Evolutionary conservation across 2,329 filamentous ascomycete species (phyloP), one percentile per base, ranked within the genome.

Genomic region (Dactylonectria estremocensis): DNA sequence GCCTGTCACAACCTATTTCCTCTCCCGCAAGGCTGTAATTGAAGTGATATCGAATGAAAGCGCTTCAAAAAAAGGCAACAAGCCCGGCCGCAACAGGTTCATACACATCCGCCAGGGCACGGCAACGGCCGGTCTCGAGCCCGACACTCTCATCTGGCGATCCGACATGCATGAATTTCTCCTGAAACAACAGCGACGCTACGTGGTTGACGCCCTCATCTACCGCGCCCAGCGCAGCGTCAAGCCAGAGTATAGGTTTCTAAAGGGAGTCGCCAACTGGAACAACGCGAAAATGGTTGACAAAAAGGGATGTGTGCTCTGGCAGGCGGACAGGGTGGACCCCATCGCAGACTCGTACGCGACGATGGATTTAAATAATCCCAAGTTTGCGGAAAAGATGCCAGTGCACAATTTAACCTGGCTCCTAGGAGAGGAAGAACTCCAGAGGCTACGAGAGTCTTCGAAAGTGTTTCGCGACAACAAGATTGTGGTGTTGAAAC

Each of bases 151-250:
- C 8, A 55, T 79, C 20, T 80, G 77, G 72, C 84, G 89, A 33
- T 46, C 79, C 5, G 88, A 90, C 70, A 92, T 92, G 89, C 82
- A 85, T 37, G 77, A 80, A 0, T 80, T 87, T 28, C 73, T 92
- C 0, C 79, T 91, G 4, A 77, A 82, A 6, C 78, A 86, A 65
- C 81, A 91, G 79, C 85, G 87, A 5, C 78, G 83, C 5, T 78
- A 83, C 2, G 81, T 86, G 18, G 79, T 83, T 1, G 82, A 87
- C 20, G 78, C 84, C 0, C 77, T 92, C 11, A 61, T 84, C 5
- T 58, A 65, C 2, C 70, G 68, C 18, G 66, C 69, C 3, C 60
- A 66, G 1, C 68, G 65, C 6, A 70, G 68, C 6, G 40, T 59
- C 2, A 53, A 37, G 53, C 69, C 75, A 14, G 61, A 73, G 1